A percentile compares a stretch with the other conserved stretches of the same genome.
phyloP scores from a whole-genome alignment of 805 yeast species.

The Brettanomyces custersianus region DNA sequence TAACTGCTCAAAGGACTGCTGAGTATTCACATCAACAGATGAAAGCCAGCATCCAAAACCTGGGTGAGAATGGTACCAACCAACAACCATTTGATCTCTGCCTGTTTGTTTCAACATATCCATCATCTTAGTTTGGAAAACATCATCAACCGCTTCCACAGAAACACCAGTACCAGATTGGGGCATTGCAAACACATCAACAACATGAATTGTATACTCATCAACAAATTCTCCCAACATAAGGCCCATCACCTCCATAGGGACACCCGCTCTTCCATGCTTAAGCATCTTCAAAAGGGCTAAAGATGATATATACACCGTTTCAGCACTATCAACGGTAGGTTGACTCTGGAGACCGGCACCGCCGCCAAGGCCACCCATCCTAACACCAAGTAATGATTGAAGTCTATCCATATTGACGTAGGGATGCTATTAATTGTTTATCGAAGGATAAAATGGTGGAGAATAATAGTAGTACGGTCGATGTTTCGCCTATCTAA shows the following conservation, averaged over 20 bases:
- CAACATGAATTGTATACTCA: conserved; percentile 93
- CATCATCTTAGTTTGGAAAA: conserved; percentile 98
- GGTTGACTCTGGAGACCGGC: conserved; percentile 49
- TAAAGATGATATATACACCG: conserved; percentile 90
- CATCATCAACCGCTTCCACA: conserved; percentile 98
- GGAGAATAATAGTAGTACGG: too few species aligned
- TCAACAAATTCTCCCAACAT: conserved; percentile 98
- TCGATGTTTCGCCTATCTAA: too few species aligned
- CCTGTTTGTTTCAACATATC: conserved; percentile 99
- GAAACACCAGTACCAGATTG: conserved; percentile 95
- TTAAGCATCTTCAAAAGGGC: conserved; percentile 94
- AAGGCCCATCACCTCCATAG: conserved; percentile 86
- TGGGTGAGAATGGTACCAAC: conserved; percentile 99
- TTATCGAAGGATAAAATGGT: too few species aligned
- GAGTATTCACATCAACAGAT: conserved; percentile 94
- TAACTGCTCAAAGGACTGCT: conserved; percentile 93
- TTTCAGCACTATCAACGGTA: conserved; percentile 89
- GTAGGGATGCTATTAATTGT: too few species aligned
- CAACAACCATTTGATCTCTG: conserved; percentile 98
- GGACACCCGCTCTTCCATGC: conserved; percentile 89
- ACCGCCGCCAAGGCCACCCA: conserved; percentile 23
- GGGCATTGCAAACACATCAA: conserved; percentile 99
- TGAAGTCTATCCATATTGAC: conserved; percentile 27
- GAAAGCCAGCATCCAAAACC: conserved; percentile 99
- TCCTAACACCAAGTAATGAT: conserved; percentile 24